Evolutionary conservation across 257 asterid genomes (phyloP).

Genomic region (Hygrophila difformis): DNA sequence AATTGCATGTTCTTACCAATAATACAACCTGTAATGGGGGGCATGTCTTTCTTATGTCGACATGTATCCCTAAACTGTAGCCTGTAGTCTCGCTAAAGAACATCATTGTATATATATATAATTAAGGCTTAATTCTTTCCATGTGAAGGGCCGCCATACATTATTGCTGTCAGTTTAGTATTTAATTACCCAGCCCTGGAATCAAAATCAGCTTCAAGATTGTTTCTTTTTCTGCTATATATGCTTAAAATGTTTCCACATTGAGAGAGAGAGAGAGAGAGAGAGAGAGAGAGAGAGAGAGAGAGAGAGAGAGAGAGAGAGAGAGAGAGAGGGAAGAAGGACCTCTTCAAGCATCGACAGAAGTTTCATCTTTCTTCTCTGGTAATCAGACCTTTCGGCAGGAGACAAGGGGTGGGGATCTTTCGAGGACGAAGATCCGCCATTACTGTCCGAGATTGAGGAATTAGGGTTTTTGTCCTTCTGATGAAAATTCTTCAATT

Average conservation of each 20-base stretch:
- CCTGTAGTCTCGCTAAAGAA: too few species aligned
- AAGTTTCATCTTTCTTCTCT: constrained; percentile 61
- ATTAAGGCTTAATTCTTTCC: too few species aligned
- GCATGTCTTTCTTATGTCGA: too few species aligned
- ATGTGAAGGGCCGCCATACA: too few species aligned
- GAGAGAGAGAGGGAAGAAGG: constrained; percentile 7
- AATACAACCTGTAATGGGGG: too few species aligned
- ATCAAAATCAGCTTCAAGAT: too few species aligned
- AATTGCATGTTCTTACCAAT: too few species aligned
- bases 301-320: constrained; percentile 10
- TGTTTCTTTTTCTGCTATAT: too few species aligned
- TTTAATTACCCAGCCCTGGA: too few species aligned
- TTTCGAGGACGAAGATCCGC: constrained; percentile 2
- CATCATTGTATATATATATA: too few species aligned
- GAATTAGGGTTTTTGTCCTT: constrained; percentile 55
- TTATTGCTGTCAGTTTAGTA: too few species aligned
- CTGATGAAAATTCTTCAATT: constrained; percentile 23
- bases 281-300: constrained; percentile 11
- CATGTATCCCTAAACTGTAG: too few species aligned
- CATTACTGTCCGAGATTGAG: not conserved
- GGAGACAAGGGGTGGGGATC: constrained; percentile 42
- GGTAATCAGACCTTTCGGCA: constrained; percentile 46
- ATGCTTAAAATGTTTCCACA: not conserved
- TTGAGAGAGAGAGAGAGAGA: constrained; percentile 7
- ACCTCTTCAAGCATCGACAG: constrained; percentile 84